Conservation (phyloP, 108 stramenopile species). For the Cyclotella choctawhatcheeana region DNA sequence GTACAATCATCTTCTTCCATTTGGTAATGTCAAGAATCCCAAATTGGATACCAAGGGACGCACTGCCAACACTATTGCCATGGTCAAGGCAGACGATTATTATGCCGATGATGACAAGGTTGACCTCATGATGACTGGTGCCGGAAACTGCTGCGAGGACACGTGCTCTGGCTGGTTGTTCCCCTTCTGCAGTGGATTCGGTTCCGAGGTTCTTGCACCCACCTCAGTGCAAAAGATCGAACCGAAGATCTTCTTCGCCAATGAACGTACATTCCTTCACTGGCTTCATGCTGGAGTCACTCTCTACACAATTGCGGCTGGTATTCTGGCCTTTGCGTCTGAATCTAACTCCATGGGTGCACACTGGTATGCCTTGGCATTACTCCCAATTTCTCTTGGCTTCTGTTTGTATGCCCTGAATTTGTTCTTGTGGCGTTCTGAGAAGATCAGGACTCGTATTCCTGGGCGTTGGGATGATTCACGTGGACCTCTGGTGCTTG, state of each 20-base stretch:
- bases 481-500: conserved; percentile 80
- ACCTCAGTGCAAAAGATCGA: conserved; percentile 96
- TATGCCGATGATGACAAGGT: conserved; percentile 41
- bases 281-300: conserved; percentile 93
- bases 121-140: not conserved
- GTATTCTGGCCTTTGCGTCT: conserved; percentile 83
- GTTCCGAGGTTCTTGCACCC: conserved; percentile 73
- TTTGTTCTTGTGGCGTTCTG: conserved; percentile 83
- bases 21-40: conserved; percentile 78
- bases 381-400: conserved; percentile 78
- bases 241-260: conserved; percentile 98
- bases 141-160: conserved; percentile 52
- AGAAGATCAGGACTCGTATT: conserved; percentile 82
- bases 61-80: conserved; percentile 60
- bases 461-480: conserved; percentile 94
- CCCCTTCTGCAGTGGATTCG: conserved; percentile 78
- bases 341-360: conserved; percentile 55
- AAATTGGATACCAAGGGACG: conserved; percentile 76
- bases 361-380: conserved; percentile 82
- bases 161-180: conserved; percentile 68
- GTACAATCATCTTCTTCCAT: conserved; percentile 88
- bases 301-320: conserved; percentile 79
- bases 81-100: conserved; percentile 52
- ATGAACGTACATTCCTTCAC: conserved; percentile 96
- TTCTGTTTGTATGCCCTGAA: conserved; percentile 88